Evolutionary conservation across 805 yeast genomes (phyloP), one percentile per base, ranked within the genome.

Genomic region (Candida fluviatilis): DNA sequence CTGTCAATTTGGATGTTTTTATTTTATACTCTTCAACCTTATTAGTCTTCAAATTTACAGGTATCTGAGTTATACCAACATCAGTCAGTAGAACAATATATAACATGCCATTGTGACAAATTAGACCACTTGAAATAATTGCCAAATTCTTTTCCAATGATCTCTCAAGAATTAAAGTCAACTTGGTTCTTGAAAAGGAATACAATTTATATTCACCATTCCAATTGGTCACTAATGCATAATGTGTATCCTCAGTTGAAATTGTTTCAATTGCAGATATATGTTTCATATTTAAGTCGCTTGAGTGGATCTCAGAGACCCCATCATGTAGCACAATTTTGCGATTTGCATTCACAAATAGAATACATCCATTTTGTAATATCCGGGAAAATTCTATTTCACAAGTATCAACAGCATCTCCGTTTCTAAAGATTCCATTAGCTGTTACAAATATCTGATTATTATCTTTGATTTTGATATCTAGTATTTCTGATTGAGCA

Each of bases 141-240:
- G 51, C 25, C 27, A 26, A 4, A n/a, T 40, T 12, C 27, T 31
- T 12, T 17, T 28, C 10, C 14, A 28, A 17, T 30, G 16, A 7
- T 19, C 33, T 14, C 30, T 38, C 8, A 14, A 16, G 5, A 19
- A 42, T 11, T 4, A 33, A 19, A 12, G 42, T 39, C 21, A 26
- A 18, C 10, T 38, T 32, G 4, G 34, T 14, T 13, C 34, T 36
- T 1, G 45, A 21, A 10, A 43, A 18, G 29, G 36, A 34, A 32
- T 41, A 41, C 25, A 51, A 28, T 14, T 33, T 34, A 25, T 32
- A 43, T 11, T 34, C 28, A 5, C 52, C 54, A 39, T 49, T 39
- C 52, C 53, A 48, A 35, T 40, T 49, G 5, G 44, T 18, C 2
- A 48, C 31, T 16, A 51, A 36, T 10, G 46, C 10, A 6, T 46